Conservation (phyloP, 169 alveolate species). For the Plasmodium berghei region DNA sequence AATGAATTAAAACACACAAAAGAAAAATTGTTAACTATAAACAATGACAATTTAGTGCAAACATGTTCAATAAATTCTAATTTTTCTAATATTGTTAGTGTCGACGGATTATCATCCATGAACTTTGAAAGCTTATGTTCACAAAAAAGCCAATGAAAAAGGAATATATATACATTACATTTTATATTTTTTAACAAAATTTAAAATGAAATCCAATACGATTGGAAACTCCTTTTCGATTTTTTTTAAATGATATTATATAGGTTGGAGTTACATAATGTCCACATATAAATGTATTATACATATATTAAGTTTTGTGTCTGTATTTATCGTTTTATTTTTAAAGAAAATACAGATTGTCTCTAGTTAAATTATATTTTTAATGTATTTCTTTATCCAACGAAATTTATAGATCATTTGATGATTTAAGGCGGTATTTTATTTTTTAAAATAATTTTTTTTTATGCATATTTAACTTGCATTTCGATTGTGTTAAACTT, state of each 20-base stretch:
- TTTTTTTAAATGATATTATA: neutral
- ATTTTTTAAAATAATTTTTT: neutral
- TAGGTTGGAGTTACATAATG: too few species aligned
- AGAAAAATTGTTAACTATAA: slow-evolving; percentile 15
- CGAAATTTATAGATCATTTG: neutral
- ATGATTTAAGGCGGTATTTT: neutral
- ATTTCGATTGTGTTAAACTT: neutral
- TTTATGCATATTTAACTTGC: neutral
- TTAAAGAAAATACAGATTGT: slow-evolving; percentile 31
- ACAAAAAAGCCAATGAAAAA: slow-evolving; percentile 1
- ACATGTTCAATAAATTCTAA: slow-evolving; percentile 64
- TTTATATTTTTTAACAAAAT: too few species aligned
- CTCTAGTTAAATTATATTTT: slow-evolving; percentile 9
- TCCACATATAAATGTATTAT: too few species aligned
- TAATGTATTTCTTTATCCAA: neutral
- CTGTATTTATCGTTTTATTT: slow-evolving; percentile 25
- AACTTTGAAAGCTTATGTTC: slow-evolving; percentile 62
- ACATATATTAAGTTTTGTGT: slow-evolving; percentile 1
- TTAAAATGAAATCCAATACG: too few species aligned
- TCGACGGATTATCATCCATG: slow-evolving; percentile 47
- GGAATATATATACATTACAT: neutral
- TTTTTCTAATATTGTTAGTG: slow-evolving; percentile 43
- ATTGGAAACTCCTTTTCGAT: too few species aligned
- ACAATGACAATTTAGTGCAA: slow-evolving; percentile 38
- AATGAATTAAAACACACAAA: slow-evolving; percentile 17